Percentiles rank a stretch among this genome's conserved stretches.
These are phyloP conservation scores for Haplosporangium sp. DNA, from an alignment of 371 early-diverging fungal genomes.

Conservation along the genomic window DNA sequence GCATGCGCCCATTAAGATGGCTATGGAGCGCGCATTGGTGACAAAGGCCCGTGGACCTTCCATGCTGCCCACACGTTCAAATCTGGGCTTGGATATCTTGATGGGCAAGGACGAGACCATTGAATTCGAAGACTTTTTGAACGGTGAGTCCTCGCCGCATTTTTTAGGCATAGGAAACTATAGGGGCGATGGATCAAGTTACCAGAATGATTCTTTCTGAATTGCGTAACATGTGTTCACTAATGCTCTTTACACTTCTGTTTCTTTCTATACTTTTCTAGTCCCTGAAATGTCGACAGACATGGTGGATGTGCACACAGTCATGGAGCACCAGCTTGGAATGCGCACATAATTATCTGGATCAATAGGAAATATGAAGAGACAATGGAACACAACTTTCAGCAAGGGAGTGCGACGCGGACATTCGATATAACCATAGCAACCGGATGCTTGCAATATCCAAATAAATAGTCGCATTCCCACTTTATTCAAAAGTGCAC, in stretches of 20 bases:
- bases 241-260: not conserved
- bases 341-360: constrained; percentile 39
- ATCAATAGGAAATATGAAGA: too few relatives aligned
- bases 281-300: constrained; percentile 72
- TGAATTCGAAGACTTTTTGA: constrained; percentile 91
- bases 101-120: constrained; percentile 88
- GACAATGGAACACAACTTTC: too few relatives aligned
- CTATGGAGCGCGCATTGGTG: constrained; percentile 87
- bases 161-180: too few relatives aligned
- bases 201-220: too few relatives aligned
- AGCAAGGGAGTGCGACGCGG: too few relatives aligned
- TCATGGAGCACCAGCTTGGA: constrained; percentile 72
- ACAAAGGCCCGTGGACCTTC: constrained; percentile 75
- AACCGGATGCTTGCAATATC: too few relatives aligned
- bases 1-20: constrained; percentile 89
- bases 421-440: too few relatives aligned
- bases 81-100: constrained; percentile 87
- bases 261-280: constrained; percentile 28
- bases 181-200: too few relatives aligned
- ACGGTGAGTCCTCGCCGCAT: constrained; percentile 68
- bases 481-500: too few relatives aligned
- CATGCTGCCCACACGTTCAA: constrained; percentile 74
- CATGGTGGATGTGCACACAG: constrained; percentile 69
- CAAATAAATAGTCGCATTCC: too few relatives aligned
- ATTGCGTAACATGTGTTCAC: too few relatives aligned